Evolutionary conservation across 1,284 basidiomycete species (phyloP), one percentile per base, ranked within the genome.

Genomic region (Ustilago bromivora): DNA sequence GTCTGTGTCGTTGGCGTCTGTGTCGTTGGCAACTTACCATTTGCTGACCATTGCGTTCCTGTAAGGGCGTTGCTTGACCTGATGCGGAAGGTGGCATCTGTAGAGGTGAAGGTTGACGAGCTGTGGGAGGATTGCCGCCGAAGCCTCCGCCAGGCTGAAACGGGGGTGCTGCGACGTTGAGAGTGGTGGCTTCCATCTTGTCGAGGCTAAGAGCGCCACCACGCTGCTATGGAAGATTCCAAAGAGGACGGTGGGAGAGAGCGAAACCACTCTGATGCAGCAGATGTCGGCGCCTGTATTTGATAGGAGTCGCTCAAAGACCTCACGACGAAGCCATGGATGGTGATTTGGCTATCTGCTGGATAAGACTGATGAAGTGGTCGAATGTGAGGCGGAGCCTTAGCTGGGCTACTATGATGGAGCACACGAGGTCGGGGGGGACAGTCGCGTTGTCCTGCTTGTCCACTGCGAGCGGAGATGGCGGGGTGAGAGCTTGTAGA

Each of bases 81-180:
- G 63, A 59, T 32, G 23, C 35, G 8, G 57, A 47, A 0, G 58
- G 31, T 2, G 34, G 31, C 11, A 43, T 43, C 13, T 59, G 56
- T 19, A 66, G 23, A n/a, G 64, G 43, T 9, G 57, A 61, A n/a
- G 65, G 61, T 11, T 64, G 61, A n/a, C 49, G 52, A 9, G 57
- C 31, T n/a, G 57, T n/a, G 1, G 51, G 57, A 32, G 19, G n/a
- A 12, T 10, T 60, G 49, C 13, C 53, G 35, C 15, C 34, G 12
- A 40, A 49, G 19, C 46, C 23, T n/a, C 53, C 57, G 6, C 54
- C 58, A 13, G 74, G 74, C 40, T 65, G 61, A 47, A 76, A 76
- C 9, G 63, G 62, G 9, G 74, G 74, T 3, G 74, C 74, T 4
- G 74, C 54, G 12, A 76, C 74, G 38, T 76, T 76, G 66, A 76